Conservation (phyloP, 1,284 basidiomycete genomes). For the Caloboletus inedulis region DNA sequence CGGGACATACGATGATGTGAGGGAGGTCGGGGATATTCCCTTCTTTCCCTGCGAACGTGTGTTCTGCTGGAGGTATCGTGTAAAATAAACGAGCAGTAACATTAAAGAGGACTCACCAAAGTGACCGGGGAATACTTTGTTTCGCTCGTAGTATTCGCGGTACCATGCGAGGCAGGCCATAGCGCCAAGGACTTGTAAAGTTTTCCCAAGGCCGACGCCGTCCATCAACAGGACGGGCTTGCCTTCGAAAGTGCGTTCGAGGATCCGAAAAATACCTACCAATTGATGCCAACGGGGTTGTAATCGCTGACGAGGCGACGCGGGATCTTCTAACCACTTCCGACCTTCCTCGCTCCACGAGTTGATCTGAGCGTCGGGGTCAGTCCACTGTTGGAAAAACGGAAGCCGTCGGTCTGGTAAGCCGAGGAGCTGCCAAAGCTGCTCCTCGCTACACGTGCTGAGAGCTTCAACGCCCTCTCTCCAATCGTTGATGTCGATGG, state of each 20-base stretch:
- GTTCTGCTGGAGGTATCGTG: neutral
- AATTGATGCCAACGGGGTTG: slow-evolving; percentile 7
- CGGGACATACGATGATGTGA: neutral
- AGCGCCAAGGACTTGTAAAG: too few species aligned
- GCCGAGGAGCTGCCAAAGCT: neutral
- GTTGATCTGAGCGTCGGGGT: neutral
- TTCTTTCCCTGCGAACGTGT: neutral
- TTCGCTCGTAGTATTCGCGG: neutral
- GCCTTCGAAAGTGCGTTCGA: neutral
- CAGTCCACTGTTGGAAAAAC: neutral
- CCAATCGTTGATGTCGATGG: neutral
- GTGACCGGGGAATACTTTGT: neutral
- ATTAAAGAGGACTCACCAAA: neutral
- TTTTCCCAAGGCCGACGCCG: neutral
- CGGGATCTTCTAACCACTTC: neutral
- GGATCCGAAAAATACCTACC: neutral
- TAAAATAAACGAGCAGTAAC: neutral
- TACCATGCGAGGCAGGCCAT: too few species aligned
- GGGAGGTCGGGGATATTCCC: neutral
- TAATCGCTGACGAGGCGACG: neutral
- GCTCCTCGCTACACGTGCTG: neutral
- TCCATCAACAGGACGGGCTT: slow-evolving; percentile 8
- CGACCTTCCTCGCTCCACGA: neutral
- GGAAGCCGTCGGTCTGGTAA: neutral
- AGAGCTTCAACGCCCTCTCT: neutral